Conservation (phyloP, 352 stramenopile genomes). For the Plasmopara muralis region DNA sequence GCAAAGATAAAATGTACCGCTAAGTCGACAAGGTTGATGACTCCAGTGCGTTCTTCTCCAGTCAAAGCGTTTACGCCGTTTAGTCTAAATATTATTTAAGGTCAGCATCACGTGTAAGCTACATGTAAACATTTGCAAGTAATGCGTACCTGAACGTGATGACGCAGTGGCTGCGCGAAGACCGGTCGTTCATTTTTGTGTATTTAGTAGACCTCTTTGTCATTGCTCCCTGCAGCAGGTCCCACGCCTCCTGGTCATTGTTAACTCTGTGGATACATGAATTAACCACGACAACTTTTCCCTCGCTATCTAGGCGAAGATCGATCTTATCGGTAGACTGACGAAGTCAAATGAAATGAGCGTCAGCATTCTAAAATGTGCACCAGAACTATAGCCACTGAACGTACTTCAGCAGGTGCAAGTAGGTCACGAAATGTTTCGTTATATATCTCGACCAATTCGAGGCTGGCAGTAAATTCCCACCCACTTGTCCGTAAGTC, state of each 20-base stretch:
- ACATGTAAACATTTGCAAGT: neutral
- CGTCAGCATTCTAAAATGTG: conserved; percentile 1
- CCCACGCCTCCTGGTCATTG: conserved; percentile 58
- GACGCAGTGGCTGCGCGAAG: conserved; percentile 79
- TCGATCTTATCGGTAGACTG: no score
- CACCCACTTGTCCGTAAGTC: no score
- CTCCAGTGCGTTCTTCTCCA: no score
- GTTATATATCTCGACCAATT: conserved; percentile 98
- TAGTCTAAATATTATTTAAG: no score
- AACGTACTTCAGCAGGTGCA: conserved; percentile 40
- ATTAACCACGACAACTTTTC: no score
- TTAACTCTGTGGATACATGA: conserved; percentile 13
- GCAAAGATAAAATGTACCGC: no score
- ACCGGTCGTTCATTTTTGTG: conserved; percentile 82
- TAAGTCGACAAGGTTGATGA: no score
- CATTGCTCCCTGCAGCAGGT: conserved; percentile 56
- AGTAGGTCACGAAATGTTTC: conserved; percentile 94
- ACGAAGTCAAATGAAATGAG: no score
- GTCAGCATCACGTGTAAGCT: no score
- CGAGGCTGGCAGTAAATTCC: conserved; percentile 32
- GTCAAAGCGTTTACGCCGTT: no score
- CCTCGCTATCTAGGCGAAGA: no score
- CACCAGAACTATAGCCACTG: neutral
- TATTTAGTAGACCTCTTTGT: conserved; percentile 63
- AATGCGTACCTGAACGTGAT: conserved; percentile 68